Percentiles rank a stretch among this genome's conserved stretches.
Evolutionary conservation across 2,329 filamentous ascomycete genomes (phyloP).

Genomic region (Geosmithia putterillii): DNA sequence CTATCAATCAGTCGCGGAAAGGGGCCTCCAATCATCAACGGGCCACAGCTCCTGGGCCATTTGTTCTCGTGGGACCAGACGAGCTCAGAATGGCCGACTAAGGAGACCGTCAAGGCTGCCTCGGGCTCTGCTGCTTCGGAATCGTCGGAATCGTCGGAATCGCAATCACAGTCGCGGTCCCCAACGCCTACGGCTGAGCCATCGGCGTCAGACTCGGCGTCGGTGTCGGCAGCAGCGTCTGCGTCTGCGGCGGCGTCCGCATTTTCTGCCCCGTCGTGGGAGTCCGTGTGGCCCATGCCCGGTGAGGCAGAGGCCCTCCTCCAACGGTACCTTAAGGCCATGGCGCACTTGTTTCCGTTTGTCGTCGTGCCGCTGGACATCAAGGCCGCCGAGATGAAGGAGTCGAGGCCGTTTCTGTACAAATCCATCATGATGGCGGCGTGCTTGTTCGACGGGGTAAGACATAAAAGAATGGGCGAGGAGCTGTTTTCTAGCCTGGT

Average conservation of each 20-base stretch:
- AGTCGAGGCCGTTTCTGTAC: conserved; percentile 31
- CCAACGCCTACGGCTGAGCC: no score
- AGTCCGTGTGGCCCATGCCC: conserved; percentile 26
- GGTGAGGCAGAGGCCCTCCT: conserved; percentile 27
- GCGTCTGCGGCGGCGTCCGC: no score
- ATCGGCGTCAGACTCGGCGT: no score
- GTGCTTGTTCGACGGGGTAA: conserved; percentile 26
- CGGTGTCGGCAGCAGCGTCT: not conserved
- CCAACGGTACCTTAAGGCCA: conserved; percentile 17
- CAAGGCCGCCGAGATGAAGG: conserved; percentile 21
- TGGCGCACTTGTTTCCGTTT: conserved; percentile 30
- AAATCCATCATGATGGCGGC: conserved; percentile 34
- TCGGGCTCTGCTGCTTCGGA: not conserved
- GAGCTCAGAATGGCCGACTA: not conserved
- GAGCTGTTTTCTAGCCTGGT: conserved; percentile 30
- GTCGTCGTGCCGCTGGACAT: conserved; percentile 25
- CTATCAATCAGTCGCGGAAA: no score
- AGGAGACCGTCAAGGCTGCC: not conserved
- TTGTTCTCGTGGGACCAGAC: conserved; percentile 2
- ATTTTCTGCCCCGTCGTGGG: no score
- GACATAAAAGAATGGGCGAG: conserved; percentile 29
- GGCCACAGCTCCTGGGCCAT: not conserved
- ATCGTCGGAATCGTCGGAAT: conserved; percentile 5
- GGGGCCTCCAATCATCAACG: not conserved
- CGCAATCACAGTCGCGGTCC: conserved; percentile 13